A percentile compares a stretch with the other conserved stretches of the same genome.
phyloP scores from a whole-genome alignment of 345 rosid genomes.

The Pistacia integerrima region DNA sequence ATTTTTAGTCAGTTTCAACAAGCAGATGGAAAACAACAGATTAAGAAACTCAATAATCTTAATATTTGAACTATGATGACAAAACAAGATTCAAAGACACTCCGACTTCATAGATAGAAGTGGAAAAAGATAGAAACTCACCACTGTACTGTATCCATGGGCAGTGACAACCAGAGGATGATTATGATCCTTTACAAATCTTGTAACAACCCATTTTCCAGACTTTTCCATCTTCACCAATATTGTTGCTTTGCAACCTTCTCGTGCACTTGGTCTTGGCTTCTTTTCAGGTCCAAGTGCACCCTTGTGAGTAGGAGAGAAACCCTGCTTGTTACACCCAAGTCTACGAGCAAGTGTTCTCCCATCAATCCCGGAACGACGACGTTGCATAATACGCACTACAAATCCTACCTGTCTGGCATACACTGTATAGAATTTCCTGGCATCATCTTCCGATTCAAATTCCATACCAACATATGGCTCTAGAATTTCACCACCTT shows the following conservation, averaged over 20 bases:
- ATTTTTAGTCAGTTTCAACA: neutral
- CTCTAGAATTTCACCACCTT: constrained; percentile 42
- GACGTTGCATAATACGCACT: constrained; percentile 81
- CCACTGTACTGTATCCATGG: constrained; percentile 49
- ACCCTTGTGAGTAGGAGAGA: constrained; percentile 54
- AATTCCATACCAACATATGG: constrained; percentile 84
- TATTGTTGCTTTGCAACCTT: constrained; percentile 86
- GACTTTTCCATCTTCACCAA: constrained; percentile 77
- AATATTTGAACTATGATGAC: neutral
- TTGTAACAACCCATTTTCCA: constrained; percentile 81
- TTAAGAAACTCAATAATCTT: constrained; percentile 12
- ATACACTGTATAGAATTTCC: constrained; percentile 61
- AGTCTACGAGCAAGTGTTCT: constrained; percentile 81
- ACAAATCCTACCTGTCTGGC: constrained; percentile 68
- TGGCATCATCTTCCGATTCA: constrained; percentile 76
- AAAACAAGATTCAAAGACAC: constrained; percentile 7
- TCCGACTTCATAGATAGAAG: neutral
- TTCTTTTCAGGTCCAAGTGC: constrained; percentile 51
- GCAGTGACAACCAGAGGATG: constrained; percentile 61
- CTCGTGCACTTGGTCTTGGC: constrained; percentile 64
- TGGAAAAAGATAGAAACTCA: constrained; percentile 34
- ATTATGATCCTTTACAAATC: constrained; percentile 77
- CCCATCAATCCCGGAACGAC: constrained; percentile 76
- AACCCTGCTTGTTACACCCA: constrained; percentile 85
- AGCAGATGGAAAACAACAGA: neutral